A percentile compares a stretch with the other conserved stretches of the same genome.
Evolutionary conservation across 257 asterid genomes (phyloP).

Genomic region (Nicotiana obtusifolia): DNA sequence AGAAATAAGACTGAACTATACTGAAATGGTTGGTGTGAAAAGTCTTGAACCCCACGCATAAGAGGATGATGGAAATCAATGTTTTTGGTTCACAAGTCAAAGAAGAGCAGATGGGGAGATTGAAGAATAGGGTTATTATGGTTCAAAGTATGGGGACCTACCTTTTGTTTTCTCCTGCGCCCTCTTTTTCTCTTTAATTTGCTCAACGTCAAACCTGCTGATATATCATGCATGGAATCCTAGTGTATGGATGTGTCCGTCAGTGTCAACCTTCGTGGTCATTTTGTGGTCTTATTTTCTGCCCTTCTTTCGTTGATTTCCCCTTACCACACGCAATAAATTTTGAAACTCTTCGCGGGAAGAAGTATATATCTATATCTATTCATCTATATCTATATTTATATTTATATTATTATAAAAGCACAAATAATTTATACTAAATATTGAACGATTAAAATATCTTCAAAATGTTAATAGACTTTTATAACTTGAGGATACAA

Average conservation of each 20-base stretch:
- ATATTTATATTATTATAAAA: too few relatives aligned
- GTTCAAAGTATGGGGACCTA: slow-evolving; percentile 8
- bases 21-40: slow-evolving; percentile 8
- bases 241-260: neutral
- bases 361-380: too few relatives aligned
- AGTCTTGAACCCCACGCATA: slow-evolving; percentile 4
- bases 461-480: too few relatives aligned
- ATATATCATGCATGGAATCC: slow-evolving; percentile 5
- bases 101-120: slow-evolving; percentile 9
- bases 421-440: too few relatives aligned
- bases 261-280: neutral
- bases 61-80: neutral
- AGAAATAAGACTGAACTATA: neutral
- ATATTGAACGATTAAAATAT: too few relatives aligned
- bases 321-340: neutral
- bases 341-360: neutral
- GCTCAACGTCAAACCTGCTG: slow-evolving; percentile 10
- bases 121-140: neutral
- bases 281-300: neutral
- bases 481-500: too few relatives aligned
- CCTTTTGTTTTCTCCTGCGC: neutral
- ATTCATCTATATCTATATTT: too few relatives aligned
- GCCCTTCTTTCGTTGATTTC: neutral
- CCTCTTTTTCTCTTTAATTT: neutral
- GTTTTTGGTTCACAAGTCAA: slow-evolving; percentile 10